Percentiles rank a stretch among this genome's conserved stretches.
Conservation (phyloP, 345 rosid genomes). For the Salix viminalis region DNA sequence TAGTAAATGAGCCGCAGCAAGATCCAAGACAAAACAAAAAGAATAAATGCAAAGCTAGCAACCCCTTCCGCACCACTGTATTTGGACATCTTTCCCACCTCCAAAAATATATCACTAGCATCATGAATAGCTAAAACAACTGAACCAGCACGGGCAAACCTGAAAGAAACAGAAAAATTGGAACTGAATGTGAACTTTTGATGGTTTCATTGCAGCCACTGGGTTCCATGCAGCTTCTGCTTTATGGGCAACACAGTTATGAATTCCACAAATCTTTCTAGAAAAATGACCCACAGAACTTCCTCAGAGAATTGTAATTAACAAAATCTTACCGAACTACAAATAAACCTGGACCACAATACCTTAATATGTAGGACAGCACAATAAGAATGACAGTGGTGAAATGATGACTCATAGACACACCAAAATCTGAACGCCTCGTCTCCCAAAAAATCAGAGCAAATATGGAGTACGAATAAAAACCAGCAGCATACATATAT, state of each 20-base stretch:
- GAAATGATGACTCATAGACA: slow-evolving; percentile 96
- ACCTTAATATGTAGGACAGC: slow-evolving; percentile 86
- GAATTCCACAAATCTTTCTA: background rate
- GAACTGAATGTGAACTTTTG: background rate
- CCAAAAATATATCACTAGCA: slow-evolving; percentile 88
- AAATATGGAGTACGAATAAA: slow-evolving; percentile 90
- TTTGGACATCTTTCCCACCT: slow-evolving; percentile 94
- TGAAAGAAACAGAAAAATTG: slow-evolving; percentile 28
- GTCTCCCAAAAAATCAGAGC: slow-evolving; percentile 99
- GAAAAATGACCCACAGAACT: background rate
- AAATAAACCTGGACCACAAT: slow-evolving; percentile 1
- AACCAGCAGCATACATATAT: slow-evolving; percentile 93
- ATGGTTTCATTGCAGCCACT: background rate
- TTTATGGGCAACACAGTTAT: background rate
- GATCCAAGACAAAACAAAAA: slow-evolving; percentile 84
- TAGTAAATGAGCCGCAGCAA: slow-evolving; percentile 81
- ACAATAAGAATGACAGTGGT: slow-evolving; percentile 73
- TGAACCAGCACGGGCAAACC: slow-evolving; percentile 90
- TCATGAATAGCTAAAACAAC: slow-evolving; percentile 93
- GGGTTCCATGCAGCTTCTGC: background rate
- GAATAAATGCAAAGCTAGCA: slow-evolving; percentile 69
- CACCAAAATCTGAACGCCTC: slow-evolving; percentile 97
- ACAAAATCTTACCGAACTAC: background rate
- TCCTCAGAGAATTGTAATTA: background rate
- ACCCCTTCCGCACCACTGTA: slow-evolving; percentile 76